phyloP scores from a whole-genome alignment of 2,329 filamentous ascomycete genomes.

The Fusarium transvaalense region DNA sequence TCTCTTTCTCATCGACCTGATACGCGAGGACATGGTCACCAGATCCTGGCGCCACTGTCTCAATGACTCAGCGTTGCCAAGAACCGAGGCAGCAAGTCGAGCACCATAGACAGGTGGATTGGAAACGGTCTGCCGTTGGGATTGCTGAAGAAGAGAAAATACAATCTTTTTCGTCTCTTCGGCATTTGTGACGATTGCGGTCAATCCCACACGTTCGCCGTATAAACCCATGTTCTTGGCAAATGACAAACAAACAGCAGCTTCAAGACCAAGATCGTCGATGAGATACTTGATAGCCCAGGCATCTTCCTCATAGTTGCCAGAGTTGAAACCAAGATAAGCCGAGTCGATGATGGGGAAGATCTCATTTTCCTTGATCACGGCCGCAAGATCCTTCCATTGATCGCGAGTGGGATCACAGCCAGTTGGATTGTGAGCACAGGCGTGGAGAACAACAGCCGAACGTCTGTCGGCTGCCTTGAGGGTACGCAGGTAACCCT shows the following conservation, averaged over 20 bases:
- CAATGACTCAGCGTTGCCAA: constrained; percentile 46
- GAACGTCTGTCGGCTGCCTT: constrained; percentile 43
- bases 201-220: constrained; percentile 53
- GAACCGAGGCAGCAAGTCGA: constrained; percentile 51
- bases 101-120: constrained; percentile 55
- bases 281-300: constrained; percentile 43
- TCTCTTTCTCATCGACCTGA: constrained; percentile 52
- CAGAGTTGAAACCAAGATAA: constrained; percentile 44
- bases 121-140: constrained; percentile 53
- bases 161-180: constrained; percentile 36
- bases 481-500: constrained; percentile 48
- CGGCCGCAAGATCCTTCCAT: constrained; percentile 43
- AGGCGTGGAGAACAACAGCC: constrained; percentile 56
- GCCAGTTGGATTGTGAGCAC: constrained; percentile 60
- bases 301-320: constrained; percentile 43
- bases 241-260: constrained; percentile 70
- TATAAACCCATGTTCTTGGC: constrained; percentile 69
- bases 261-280: constrained; percentile 58
- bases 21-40: constrained; percentile 54
- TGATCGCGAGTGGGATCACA: constrained; percentile 51
- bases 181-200: constrained; percentile 46
- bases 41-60: constrained; percentile 54
- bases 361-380: constrained; percentile 28
- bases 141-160: constrained; percentile 50
- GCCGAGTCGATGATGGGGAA: constrained; percentile 45